Percentiles rank a stretch among this genome's conserved stretches.
phyloP scores from a whole-genome alignment of 192 early-diverging fungal species.

The Coemansia sp. region DNA sequence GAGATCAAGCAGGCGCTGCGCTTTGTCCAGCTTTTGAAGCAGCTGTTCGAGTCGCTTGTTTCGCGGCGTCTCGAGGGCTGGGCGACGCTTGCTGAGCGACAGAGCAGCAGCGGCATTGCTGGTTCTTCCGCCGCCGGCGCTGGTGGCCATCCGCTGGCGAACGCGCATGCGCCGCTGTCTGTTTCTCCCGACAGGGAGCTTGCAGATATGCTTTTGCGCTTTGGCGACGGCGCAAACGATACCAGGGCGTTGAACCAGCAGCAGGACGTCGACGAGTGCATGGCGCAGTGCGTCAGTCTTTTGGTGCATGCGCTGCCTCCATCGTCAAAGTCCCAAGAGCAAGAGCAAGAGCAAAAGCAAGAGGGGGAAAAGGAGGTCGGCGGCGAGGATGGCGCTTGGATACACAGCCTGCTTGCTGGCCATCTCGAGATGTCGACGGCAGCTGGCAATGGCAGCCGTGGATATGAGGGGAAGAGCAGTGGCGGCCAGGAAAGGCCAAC shows the following conservation, averaged over 20 bases:
- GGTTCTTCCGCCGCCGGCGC: neutral
- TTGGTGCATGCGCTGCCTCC: constrained; percentile 61
- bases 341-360: constrained; percentile 10
- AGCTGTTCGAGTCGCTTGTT: constrained; percentile 54
- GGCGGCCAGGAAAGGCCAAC: neutral
- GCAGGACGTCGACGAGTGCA: constrained; percentile 77
- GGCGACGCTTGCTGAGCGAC: constrained; percentile 28
- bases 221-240: constrained; percentile 8
- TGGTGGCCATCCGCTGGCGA: constrained; percentile 41
- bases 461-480: neutral
- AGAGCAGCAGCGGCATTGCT: no score
- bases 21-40: constrained; percentile 55
- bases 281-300: constrained; percentile 63
- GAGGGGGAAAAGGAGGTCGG: constrained; percentile 4
- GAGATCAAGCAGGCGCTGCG: constrained; percentile 30
- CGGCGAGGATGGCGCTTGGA: constrained; percentile 28
- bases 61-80: constrained; percentile 25
- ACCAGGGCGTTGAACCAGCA: constrained; percentile 56
- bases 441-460: neutral
- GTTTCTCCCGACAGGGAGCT: constrained; percentile 59
- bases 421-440: constrained; percentile 18
- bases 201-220: constrained; percentile 57
- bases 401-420: constrained; percentile 35
- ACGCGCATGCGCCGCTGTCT: constrained; percentile 22
- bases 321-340: constrained; percentile 11